Conservation (phyloP, 148 eudicot species). For the Rhododendron ferrugineum region DNA sequence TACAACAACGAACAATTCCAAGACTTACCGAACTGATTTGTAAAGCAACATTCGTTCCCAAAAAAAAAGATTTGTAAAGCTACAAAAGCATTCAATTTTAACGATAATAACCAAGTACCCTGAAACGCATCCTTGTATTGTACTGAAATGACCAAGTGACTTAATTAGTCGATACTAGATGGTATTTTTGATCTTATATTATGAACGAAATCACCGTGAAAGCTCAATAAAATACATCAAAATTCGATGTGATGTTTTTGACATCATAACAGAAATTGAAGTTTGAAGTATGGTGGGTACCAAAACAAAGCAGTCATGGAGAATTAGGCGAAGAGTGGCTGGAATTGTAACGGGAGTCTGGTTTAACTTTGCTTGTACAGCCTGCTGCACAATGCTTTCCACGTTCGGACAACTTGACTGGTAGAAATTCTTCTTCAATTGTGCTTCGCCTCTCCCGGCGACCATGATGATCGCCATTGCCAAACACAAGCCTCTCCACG, state of each 20-base stretch:
- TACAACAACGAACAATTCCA: neutral
- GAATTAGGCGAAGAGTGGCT: conserved; percentile 64
- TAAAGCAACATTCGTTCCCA: too few relatives aligned
- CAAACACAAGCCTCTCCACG: conserved; percentile 18
- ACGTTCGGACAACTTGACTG: conserved; percentile 41
- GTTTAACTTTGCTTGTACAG: conserved; percentile 30
- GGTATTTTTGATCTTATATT: too few relatives aligned
- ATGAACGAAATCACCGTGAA: neutral
- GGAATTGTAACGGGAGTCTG: conserved; percentile 55
- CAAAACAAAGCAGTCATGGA: conserved; percentile 75
- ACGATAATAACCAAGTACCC: too few relatives aligned
- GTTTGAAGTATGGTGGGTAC: conserved; percentile 17
- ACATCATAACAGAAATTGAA: neutral
- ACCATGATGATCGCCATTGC: conserved; percentile 19
- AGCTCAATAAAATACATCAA: neutral
- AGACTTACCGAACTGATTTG: neutral
- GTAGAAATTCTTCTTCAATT: conserved; percentile 43
- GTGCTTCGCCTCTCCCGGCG: conserved; percentile 25
- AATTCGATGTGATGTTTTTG: neutral
- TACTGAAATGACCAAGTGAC: neutral
- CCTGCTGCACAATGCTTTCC: conserved; percentile 41
- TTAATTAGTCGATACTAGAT: neutral
- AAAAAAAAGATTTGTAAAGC: too few relatives aligned
- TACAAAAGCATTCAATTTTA: too few relatives aligned
- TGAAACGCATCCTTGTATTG: too few relatives aligned